Base-by-base conservation (phyloP, 306 rosid genomes). In the Psophocarpus tetragonolobus region DNA sequence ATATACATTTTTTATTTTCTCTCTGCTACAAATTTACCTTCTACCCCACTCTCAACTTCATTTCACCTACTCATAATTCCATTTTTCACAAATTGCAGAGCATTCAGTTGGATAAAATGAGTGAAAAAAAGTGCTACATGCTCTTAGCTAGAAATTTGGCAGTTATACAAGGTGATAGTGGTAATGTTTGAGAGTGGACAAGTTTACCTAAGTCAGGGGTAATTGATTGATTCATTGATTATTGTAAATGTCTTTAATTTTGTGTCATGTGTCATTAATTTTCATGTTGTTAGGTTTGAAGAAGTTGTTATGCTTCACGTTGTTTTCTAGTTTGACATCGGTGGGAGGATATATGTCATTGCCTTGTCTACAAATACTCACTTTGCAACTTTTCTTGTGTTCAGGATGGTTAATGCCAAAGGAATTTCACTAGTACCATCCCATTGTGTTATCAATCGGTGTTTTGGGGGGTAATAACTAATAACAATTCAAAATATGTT, bases 311-410 rank as follows among this genome's bases (percentile, higher is more conserved):
- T 54, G 71, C 93, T 90, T 56, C 2, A 35, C 1, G 10, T 15
- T 3, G 90, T 90, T 13, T 90, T 87, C 6, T 88, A 90, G 92
- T 68, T 88, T 42, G 88, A 88, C 21, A 79, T 90, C 63, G 63
- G 82, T 4, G 91, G 94, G 68, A 84, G 13, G 81, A 84, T 90
- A n/a, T 85, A 69, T 13, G 72, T 73, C 0, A 1, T 39, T 11
- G 58, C 36, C 36, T 50, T 92, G 65, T 92, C 97, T 18, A 76
- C 91, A 17, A 29, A 65, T 3, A 92, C 97, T 8, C 5, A 36
- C 3, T 92, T 86, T 56, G 64, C 86, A 9, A 90, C 87, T 23
- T 88, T 76, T 45, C 74, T 90, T 13, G 92, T 88, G 61, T 92
- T 84, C 85, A 85, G 87, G 87, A 32, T n/a, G 56, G 32, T 11